Percentiles rank a stretch among this genome's conserved stretches.
Evolutionary conservation across 2,329 filamentous ascomycete genomes (phyloP).

Genomic region (Xylariaceae sp.): DNA sequence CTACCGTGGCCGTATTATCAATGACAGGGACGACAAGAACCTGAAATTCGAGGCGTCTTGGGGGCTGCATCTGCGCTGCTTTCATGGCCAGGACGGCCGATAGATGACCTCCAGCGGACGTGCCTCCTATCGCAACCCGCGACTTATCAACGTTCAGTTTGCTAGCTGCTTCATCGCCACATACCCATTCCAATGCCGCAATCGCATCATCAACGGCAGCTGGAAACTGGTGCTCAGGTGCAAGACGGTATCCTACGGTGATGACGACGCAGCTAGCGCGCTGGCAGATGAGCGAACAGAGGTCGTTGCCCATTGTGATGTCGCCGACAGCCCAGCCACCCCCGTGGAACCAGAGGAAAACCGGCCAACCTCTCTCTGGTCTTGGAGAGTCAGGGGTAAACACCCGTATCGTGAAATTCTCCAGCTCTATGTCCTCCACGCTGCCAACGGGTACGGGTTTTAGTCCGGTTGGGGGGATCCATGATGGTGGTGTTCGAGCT

Average conservation of each 20-base stretch:
- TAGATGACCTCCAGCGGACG: too few relatives aligned
- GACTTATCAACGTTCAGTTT: too few relatives aligned
- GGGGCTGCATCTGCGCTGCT: too few relatives aligned
- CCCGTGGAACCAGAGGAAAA: slow-evolving; percentile 9
- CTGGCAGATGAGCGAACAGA: slow-evolving; percentile 5
- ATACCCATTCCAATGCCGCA: too few relatives aligned
- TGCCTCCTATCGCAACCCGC: too few relatives aligned
- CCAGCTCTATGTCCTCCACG: slow-evolving; percentile 3
- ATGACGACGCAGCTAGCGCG: slow-evolving; percentile 4
- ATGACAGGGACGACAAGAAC: too few relatives aligned
- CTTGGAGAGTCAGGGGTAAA: not conserved
- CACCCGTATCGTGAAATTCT: not conserved
- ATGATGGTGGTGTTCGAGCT: not conserved
- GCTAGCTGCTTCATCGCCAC: too few relatives aligned
- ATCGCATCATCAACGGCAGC: too few relatives aligned
- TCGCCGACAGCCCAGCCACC: slow-evolving; percentile 8
- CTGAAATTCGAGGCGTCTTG: too few relatives aligned
- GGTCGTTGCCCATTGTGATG: not conserved
- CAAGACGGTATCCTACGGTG: slow-evolving; percentile 1
- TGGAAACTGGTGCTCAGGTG: too few relatives aligned
- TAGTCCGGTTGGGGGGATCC: not conserved
- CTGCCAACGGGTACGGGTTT: not conserved
- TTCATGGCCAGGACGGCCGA: too few relatives aligned
- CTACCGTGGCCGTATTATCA: too few relatives aligned
- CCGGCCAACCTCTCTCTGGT: slow-evolving; percentile 1